A percentile compares a stretch with the other conserved stretches of the same genome.
These are phyloP conservation scores for Microsporum canis DNA, from an alignment of 2,329 filamentous ascomycete genomes.

Conservation along the genomic window DNA sequence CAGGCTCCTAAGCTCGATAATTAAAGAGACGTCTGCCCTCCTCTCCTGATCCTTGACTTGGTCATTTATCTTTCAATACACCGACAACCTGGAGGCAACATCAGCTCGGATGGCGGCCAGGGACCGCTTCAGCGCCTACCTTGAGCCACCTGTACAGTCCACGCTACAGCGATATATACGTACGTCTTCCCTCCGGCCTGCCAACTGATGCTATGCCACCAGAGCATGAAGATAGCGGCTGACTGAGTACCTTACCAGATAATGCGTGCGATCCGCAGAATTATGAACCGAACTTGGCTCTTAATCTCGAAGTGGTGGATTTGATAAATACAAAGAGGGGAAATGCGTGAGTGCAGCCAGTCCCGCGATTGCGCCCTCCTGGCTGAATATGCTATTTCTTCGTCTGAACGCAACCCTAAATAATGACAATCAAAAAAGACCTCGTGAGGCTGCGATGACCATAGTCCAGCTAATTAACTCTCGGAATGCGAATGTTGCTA, in stretches of 20 bases:
- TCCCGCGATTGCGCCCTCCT: background rate
- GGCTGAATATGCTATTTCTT: background rate
- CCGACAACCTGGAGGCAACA: constrained; percentile 69
- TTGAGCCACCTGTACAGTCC: constrained; percentile 59
- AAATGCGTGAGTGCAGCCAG: constrained; percentile 48
- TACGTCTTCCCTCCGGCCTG: constrained; percentile 27
- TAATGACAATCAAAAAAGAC: constrained; percentile 36
- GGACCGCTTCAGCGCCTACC: constrained; percentile 81
- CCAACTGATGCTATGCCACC: background rate
- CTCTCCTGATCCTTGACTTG: background rate
- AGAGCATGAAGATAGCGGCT: background rate
- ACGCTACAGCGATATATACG: constrained; percentile 89
- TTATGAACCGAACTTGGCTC: constrained; percentile 91
- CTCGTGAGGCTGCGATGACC: constrained; percentile 83
- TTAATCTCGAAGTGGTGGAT: constrained; percentile 94
- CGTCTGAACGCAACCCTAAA: constrained; percentile 16
- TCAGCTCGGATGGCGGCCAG: constrained; percentile 90
- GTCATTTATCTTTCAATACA: background rate
- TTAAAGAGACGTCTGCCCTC: background rate
- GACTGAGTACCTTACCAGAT: constrained; percentile 35
- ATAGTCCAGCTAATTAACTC: constrained; percentile 95
- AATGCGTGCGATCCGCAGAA: constrained; percentile 95
- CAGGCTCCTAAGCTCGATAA: background rate
- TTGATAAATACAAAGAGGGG: constrained; percentile 97
- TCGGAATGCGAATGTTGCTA: constrained; percentile 86